Evolutionary conservation across 163 green algal genomes (phyloP).

Genomic region (Smithsoniella earleae): DNA sequence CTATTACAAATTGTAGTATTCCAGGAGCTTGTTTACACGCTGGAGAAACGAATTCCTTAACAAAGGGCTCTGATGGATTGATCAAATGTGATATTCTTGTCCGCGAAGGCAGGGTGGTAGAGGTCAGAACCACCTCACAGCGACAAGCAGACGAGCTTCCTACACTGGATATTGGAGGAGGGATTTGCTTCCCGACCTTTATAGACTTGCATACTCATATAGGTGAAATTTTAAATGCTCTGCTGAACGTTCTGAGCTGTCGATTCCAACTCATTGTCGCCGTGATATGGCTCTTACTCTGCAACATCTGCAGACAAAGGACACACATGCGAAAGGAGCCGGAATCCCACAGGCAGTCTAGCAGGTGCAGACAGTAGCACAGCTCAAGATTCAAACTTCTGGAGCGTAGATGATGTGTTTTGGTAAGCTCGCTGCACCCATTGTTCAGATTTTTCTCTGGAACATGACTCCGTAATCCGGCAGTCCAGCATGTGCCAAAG

Average conservation of each 20-base stretch:
- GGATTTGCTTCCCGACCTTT: constrained; percentile 47
- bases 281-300: not conserved
- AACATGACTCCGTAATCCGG: too few species aligned
- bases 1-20: not conserved
- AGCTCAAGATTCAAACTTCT: constrained; percentile 51
- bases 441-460: too few species aligned
- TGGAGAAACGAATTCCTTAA: not conserved
- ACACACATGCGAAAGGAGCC: constrained; percentile 59
- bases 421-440: constrained; percentile 24
- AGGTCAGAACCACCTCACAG: not conserved
- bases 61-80: not conserved
- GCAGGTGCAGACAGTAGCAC: constrained; percentile 56
- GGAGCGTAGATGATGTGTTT: constrained; percentile 53
- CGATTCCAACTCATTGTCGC: not conserved
- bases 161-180: constrained; percentile 9
- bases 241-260: too few species aligned
- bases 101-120: not conserved
- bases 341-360: constrained; percentile 54
- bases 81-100: constrained; percentile 9
- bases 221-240: constrained; percentile 34
- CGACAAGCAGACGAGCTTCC: not conserved
- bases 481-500: too few species aligned
- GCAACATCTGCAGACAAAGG: constrained; percentile 65
- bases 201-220: constrained; percentile 68
- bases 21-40: not conserved